A percentile compares a stretch with the other conserved stretches of the same genome.
Conservation (phyloP, 345 rosid genomes). For the Chamaenerion angustifolium region DNA sequence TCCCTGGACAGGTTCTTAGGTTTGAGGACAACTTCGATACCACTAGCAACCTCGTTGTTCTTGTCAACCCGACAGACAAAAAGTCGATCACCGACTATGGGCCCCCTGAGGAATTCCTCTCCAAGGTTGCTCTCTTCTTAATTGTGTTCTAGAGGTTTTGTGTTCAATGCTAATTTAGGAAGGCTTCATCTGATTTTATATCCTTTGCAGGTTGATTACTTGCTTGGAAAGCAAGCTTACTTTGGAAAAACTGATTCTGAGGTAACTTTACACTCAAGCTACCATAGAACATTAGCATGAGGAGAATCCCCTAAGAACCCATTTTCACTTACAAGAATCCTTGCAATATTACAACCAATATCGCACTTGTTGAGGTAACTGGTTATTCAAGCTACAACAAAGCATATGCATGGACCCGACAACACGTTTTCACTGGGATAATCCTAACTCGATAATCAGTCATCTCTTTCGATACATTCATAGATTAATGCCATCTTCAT, state of each 20-base stretch:
- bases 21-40: constrained; percentile 83
- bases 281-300: no score
- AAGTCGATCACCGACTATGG: constrained; percentile 77
- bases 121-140: neutral
- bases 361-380: no score
- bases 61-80: constrained; percentile 70
- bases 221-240: constrained; percentile 84
- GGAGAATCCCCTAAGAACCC: no score
- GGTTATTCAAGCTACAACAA: no score
- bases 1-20: constrained; percentile 80
- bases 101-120: constrained; percentile 50
- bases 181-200: constrained; percentile 25
- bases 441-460: no score
- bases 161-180: constrained; percentile 19
- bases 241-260: constrained; percentile 54
- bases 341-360: no score
- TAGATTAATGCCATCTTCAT: no score
- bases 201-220: constrained; percentile 42
- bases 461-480: no score
- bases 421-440: no score
- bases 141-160: neutral
- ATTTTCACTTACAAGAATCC: no score
- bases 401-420: no score
- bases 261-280: constrained; percentile 21
- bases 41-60: constrained; percentile 43